Base-by-base conservation (phyloP, 257 asterid genomes). In the Gynochthodes officinalis region DNA sequence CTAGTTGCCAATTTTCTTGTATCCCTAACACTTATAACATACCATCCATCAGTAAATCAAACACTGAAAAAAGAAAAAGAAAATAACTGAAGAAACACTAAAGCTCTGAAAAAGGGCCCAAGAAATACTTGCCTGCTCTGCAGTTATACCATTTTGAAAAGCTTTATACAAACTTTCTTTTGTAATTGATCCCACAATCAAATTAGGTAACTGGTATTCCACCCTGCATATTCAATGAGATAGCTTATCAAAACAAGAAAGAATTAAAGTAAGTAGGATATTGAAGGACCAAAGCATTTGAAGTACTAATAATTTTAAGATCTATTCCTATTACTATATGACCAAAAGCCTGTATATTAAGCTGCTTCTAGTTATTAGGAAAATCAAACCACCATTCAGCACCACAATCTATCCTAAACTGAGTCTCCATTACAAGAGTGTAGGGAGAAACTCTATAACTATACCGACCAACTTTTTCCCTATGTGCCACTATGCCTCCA, bases 201-300 rank as follows among this genome's bases (percentile, higher is more conserved):
- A 96, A 86, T 95, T 95, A 30, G 99, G 99, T 63, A 95, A 96
- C 85, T 90, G 98, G 85, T 95, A 95, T 76, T 91, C 98, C 37
- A 95, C 86, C 89, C 98, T 93, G 92, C 59, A 79, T 73, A 82
- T 77, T 66, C 75, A 86, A 76, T 30, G 18, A 64, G 64, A 60
- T 46, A 57, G 57, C 21, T 48, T 43, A 67, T 64, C 23, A 64
- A 70, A 63, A 50, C 62, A 37, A 69, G 4, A 42, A 53, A 32
- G 9, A 19, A 77, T 23, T 7, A 30, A 35, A 62, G 16, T 12
- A 25, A 9, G 54, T 37, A 7, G 63, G 18, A 37, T 18, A 64
- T 54, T 3, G 7, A 53, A 62, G 33, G 54, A 49, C 32, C 16
- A 0, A 28, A 32, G 46, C 27, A 59, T 21, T 27, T 35, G 49